Conservation (phyloP, 2,329 filamentous ascomycete species). For the Aspergillus ochraceoroseus region DNA sequence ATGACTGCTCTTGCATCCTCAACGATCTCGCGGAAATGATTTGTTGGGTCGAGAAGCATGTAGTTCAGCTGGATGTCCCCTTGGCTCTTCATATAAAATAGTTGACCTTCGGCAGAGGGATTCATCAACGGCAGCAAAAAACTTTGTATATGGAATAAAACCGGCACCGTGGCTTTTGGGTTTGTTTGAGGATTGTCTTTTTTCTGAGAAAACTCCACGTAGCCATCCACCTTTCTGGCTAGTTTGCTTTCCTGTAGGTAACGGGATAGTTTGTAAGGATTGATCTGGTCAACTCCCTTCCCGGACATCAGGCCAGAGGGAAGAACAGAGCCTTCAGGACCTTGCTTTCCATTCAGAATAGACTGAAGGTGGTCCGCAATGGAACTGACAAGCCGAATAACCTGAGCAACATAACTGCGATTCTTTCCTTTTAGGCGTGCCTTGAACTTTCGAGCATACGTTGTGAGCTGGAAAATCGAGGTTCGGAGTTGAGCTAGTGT, state of each 20-base stretch:
- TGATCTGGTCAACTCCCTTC: slow-evolving; percentile 92
- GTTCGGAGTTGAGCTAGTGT: slow-evolving; percentile 66
- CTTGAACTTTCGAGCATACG: slow-evolving; percentile 82
- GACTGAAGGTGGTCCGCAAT: slow-evolving; percentile 63
- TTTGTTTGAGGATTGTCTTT: slow-evolving; percentile 36
- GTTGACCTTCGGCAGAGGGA: slow-evolving; percentile 62
- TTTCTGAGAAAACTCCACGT: slow-evolving; percentile 61
- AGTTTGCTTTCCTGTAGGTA: slow-evolving; percentile 91
- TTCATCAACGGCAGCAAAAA: slow-evolving; percentile 83
- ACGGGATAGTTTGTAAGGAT: slow-evolving; percentile 78
- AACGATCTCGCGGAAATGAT: slow-evolving; percentile 84
- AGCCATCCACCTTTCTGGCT: slow-evolving; percentile 90
- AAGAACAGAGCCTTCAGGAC: slow-evolving; percentile 63
- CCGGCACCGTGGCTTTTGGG: slow-evolving; percentile 44
- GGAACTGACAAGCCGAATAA: slow-evolving; percentile 76
- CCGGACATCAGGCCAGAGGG: slow-evolving; percentile 68
- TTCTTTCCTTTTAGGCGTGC: slow-evolving; percentile 87
- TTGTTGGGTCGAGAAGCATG: slow-evolving; percentile 81
- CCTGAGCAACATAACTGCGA: slow-evolving; percentile 81
- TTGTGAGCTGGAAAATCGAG: slow-evolving; percentile 68
- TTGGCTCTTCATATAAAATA: slow-evolving; percentile 52
- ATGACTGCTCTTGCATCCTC: slow-evolving; percentile 80
- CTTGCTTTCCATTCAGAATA: slow-evolving; percentile 40
- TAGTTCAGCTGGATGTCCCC: slow-evolving; percentile 65
- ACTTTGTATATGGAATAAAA: slow-evolving; percentile 58